A percentile compares a stretch with the other conserved stretches of the same genome.
These are phyloP conservation scores for Malus hybrid DNA, from an alignment of 331 rosid genomes.

Conservation along the genomic window DNA sequence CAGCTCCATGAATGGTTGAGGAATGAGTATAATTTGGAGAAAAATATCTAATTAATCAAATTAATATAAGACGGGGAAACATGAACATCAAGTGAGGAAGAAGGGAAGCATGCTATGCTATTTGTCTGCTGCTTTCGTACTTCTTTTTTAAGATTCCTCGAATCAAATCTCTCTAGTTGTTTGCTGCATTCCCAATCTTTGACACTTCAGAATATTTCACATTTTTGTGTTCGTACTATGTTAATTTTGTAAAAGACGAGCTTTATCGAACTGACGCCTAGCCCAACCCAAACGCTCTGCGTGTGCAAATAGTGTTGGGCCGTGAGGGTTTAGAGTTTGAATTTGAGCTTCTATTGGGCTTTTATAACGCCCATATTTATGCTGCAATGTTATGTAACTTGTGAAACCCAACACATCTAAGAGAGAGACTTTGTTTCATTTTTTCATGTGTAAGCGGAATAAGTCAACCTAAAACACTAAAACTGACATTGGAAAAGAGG, in stretches of 20 bases:
- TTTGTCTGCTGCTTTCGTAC: neutral
- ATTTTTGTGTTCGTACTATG: neutral
- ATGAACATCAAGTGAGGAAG: no score
- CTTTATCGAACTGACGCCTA: no score
- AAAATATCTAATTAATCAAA: neutral
- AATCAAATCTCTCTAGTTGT: no score
- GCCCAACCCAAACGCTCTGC: neutral
- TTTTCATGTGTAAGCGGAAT: no score
- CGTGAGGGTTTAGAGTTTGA: neutral
- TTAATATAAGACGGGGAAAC: no score
- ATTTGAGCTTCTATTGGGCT: neutral
- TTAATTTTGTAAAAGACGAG: neutral
- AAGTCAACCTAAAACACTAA: neutral
- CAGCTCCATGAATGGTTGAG: neutral
- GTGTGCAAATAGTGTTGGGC: neutral
- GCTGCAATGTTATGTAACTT: neutral
- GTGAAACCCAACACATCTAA: neutral
- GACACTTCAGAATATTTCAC: neutral
- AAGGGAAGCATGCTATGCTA: no score
- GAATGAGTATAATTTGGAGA: neutral
- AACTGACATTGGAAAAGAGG: no score
- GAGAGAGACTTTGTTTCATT: no score
- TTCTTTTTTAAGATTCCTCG: no score
- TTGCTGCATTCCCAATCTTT: neutral
- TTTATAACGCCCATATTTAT: neutral